Evolutionary conservation across 495 filamentous ascomycete species (phyloP), one percentile per base, ranked within the genome.

Genomic region (Neurospora sp.): DNA sequence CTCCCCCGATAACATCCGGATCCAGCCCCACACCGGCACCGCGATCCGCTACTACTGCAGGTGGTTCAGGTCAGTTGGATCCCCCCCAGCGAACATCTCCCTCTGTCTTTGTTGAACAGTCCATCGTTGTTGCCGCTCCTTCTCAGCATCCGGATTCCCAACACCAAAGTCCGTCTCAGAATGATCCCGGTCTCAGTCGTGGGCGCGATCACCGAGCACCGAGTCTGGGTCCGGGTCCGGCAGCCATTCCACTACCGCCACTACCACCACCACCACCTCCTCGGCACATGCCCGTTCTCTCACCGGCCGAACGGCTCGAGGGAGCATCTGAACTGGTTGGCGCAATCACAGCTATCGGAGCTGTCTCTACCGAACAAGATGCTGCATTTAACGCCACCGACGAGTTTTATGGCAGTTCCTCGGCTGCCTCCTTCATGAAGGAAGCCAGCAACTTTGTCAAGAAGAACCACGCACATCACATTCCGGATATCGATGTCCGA

Each of bases 381-480:
- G 79, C 72, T 0, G 74, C 72, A 5, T 77, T 80, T 69, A 78
- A 82, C 3, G 78, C 78, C 4, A 44, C 75, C 48, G 77, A 82
- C 39, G 79, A 82, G 71, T 85, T 82, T 69, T 84, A 83, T 42
- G 84, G 83, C 0, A 83, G 81, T 74, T 84, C 83, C 1, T 85
- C 84, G 3, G 81, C 80, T 6, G 83, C 83, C 0, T 83, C 79
- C 0, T 83, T 85, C 44, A 84, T 85, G 81, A 81, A 83, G 46
- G 79, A 80, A 77, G 71, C 78, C 75, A 69, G 78, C 81, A 69
- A 76, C 79, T 69, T 82, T 77, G 70, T 79, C 31, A 76, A 76
- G 40, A 72, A 72, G 70, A 74, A 71, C 12, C 74, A 14, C 39
- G 7, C 20, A 20, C 72, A 73, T 20, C 16, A 27, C 7, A 54